A percentile compares a stretch with the other conserved stretches of the same genome.
These are phyloP conservation scores for Nicotiana rustica DNA, from an alignment of 305 asterid species.

Conservation along the genomic window DNA sequence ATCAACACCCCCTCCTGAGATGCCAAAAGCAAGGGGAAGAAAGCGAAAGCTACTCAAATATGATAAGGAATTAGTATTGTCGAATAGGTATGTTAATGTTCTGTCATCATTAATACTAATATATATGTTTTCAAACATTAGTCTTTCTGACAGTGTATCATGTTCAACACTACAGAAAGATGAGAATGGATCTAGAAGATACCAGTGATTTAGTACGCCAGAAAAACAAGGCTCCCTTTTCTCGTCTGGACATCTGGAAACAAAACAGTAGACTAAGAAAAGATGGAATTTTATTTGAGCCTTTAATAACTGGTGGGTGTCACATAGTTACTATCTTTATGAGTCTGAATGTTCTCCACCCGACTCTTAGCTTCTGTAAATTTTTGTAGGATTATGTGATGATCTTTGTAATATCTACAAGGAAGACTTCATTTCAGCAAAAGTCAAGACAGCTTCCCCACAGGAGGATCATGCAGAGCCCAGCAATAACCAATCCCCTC, in stretches of 20 bases:
- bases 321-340: conserved; percentile 17
- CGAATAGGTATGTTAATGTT: conserved; percentile 58
- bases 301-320: conserved; percentile 66
- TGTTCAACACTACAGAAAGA: conserved; percentile 48
- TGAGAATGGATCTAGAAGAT: conserved; percentile 51
- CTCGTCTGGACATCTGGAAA: conserved; percentile 67
- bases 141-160: background rate
- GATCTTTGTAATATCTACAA: conserved; percentile 53
- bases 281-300: conserved; percentile 55
- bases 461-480: conserved; percentile 47
- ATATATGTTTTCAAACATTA: background rate
- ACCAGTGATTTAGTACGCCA: conserved; percentile 48
- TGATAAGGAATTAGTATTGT: conserved; percentile 51
- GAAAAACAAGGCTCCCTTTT: conserved; percentile 51
- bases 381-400: conserved; percentile 65
- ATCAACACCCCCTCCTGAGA: conserved; percentile 52
- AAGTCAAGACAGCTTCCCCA: conserved; percentile 43
- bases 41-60: conserved; percentile 63
- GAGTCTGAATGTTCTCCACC: background rate
- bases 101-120: conserved; percentile 10
- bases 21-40: conserved; percentile 45
- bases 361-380: conserved; percentile 16
- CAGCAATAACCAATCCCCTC: conserved; percentile 41
- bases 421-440: conserved; percentile 52
- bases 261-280: conserved; percentile 51